phyloP scores from a whole-genome alignment of 805 yeast genomes.

The Starmerella apicola region DNA sequence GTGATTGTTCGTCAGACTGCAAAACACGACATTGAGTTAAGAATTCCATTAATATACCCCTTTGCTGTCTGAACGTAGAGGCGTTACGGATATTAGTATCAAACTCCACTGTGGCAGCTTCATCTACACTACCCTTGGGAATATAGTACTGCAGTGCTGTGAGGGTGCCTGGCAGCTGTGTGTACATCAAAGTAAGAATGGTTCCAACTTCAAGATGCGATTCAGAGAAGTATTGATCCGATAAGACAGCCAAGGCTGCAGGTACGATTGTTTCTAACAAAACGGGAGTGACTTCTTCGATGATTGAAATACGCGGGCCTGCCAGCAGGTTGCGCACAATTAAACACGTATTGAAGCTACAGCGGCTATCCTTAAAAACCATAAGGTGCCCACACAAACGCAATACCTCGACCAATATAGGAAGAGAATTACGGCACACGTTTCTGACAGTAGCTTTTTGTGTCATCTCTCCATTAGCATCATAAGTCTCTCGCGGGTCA shows the following conservation, averaged over 20 bases:
- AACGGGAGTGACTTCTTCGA: slow-evolving; percentile 61
- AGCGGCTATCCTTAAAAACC: slow-evolving; percentile 75
- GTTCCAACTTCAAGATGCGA: slow-evolving; percentile 88
- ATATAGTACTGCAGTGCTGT: slow-evolving; percentile 31
- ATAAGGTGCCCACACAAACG: slow-evolving; percentile 64
- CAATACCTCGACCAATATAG: slow-evolving; percentile 64
- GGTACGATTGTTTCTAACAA: slow-evolving; percentile 55
- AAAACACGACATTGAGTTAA: slow-evolving; percentile 46
- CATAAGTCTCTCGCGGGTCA: slow-evolving; percentile 27
- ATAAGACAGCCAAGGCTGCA: slow-evolving; percentile 52
- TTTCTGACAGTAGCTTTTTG: slow-evolving; percentile 49
- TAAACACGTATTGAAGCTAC: slow-evolving; percentile 80
- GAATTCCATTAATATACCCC: slow-evolving; percentile 66
- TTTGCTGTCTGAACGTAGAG: slow-evolving; percentile 62
- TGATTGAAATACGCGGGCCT: slow-evolving; percentile 42
- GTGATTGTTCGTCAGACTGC: slow-evolving; percentile 25
- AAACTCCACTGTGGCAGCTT: slow-evolving; percentile 48
- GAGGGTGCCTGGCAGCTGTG: slow-evolving; percentile 44
- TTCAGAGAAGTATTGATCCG: slow-evolving; percentile 68
- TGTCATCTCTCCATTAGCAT: slow-evolving; percentile 30
- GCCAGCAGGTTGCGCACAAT: slow-evolving; percentile 58
- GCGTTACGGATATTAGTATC: slow-evolving; percentile 52
- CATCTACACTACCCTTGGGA: slow-evolving; percentile 22
- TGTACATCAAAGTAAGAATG: slow-evolving; percentile 67
- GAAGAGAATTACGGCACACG: slow-evolving; percentile 50